These are phyloP conservation scores for Pleurotus platypus DNA, from an alignment of 768 basidiomycete species.

Conservation along the genomic window DNA sequence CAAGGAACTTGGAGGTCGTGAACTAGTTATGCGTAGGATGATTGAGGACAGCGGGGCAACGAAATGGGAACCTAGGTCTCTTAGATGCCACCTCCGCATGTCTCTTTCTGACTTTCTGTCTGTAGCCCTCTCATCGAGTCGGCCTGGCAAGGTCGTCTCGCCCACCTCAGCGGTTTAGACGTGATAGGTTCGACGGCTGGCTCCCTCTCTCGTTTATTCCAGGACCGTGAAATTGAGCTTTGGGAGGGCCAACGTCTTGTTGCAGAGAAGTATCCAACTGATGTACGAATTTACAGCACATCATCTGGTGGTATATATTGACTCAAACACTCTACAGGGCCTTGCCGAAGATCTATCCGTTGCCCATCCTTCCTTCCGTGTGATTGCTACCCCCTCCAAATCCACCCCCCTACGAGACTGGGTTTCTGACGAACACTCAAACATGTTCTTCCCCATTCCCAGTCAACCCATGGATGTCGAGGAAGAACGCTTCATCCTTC, in stretches of 20 bases:
- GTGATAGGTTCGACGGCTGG: slow-evolving; percentile 66
- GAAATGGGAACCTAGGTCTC: slow-evolving; percentile 58
- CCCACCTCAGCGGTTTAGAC: slow-evolving; percentile 60
- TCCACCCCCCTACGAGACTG: slow-evolving; percentile 66
- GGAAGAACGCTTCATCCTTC: slow-evolving; percentile 49
- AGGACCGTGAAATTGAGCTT: slow-evolving; percentile 61
- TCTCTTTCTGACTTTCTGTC: slow-evolving; percentile 1
- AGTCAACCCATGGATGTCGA: slow-evolving; percentile 53
- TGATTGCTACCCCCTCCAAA: slow-evolving; percentile 61
- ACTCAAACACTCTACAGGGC: slow-evolving; percentile 14
- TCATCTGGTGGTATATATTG: background rate
- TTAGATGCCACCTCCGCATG: background rate
- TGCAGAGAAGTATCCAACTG: slow-evolving; percentile 38
- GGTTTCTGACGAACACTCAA: slow-evolving; percentile 63
- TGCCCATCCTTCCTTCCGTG: slow-evolving; percentile 55
- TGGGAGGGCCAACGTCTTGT: slow-evolving; percentile 65
- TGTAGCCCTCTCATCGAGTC: slow-evolving; percentile 52
- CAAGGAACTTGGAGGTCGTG: slow-evolving; percentile 65
- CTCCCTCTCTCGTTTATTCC: slow-evolving; percentile 52
- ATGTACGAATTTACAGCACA: slow-evolving; percentile 26
- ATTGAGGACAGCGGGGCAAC: slow-evolving; percentile 58
- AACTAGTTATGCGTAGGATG: slow-evolving; percentile 58
- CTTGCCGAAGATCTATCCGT: slow-evolving; percentile 39
- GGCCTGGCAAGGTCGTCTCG: slow-evolving; percentile 51
- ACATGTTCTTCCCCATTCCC: slow-evolving; percentile 66